phyloP scores from a whole-genome alignment of 345 rosid species.

The Hypericum androsaemum region DNA sequence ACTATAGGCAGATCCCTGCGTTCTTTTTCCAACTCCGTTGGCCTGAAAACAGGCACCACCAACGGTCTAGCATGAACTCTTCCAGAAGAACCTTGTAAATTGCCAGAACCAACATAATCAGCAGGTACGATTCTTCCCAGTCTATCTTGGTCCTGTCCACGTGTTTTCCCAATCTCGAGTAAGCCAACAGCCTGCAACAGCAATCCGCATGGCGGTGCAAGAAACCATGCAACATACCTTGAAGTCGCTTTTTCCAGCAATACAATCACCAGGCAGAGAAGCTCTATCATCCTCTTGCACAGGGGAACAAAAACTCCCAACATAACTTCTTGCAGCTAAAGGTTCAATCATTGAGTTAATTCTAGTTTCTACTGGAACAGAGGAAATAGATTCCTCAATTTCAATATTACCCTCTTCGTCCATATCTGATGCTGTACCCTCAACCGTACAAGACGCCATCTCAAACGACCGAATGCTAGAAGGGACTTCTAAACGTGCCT shows the following conservation, averaged over 20 bases:
- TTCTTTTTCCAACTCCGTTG: slow-evolving; percentile 52
- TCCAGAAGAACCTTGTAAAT: slow-evolving; percentile 18
- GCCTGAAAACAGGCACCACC: slow-evolving; percentile 67
- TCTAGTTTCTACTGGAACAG: slow-evolving; percentile 13
- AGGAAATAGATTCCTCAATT: slow-evolving; percentile 4
- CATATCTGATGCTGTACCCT: slow-evolving; percentile 7
- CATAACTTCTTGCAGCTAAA: slow-evolving; percentile 21
- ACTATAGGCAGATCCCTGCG: slow-evolving; percentile 86
- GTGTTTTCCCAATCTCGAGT: slow-evolving; percentile 13
- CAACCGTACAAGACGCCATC: slow-evolving; percentile 17
- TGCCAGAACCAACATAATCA: slow-evolving; percentile 10
- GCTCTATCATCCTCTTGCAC: slow-evolving; percentile 14
- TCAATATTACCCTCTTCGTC: slow-evolving; percentile 13
- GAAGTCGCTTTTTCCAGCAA: slow-evolving; percentile 12
- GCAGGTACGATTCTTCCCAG: slow-evolving; percentile 16
- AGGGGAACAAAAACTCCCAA: slow-evolving; percentile 5
- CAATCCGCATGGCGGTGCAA: not conserved
- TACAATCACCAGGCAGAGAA: slow-evolving; percentile 9
- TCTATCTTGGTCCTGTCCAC: slow-evolving; percentile 24
- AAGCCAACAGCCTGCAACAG: slow-evolving; percentile 5
- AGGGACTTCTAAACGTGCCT: slow-evolving; percentile 42
- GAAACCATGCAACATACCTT: slow-evolving; percentile 28
- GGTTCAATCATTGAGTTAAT: slow-evolving; percentile 8
- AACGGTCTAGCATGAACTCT: slow-evolving; percentile 31
- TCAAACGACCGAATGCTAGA: slow-evolving; percentile 17